phyloP scores from a whole-genome alignment of 2,329 filamentous ascomycete genomes.

The Fusarium chlamydosporum region DNA sequence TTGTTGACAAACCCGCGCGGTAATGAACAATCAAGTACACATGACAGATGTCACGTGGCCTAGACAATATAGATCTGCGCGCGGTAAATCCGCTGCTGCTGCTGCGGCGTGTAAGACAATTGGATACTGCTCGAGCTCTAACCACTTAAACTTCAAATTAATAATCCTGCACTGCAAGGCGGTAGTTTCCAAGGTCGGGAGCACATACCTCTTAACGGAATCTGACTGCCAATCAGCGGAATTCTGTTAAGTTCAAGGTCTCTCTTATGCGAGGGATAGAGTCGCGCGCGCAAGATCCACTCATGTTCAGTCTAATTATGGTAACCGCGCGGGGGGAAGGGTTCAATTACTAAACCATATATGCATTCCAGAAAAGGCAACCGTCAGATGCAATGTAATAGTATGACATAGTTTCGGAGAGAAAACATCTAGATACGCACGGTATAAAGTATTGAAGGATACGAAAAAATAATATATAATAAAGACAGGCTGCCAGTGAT shows the following conservation, averaged over 20 bases:
- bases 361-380: not conserved
- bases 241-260: constrained; percentile 5
- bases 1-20: not conserved
- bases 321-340: constrained; percentile 8
- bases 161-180: not conserved
- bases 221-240: rapidly evolving
- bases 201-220: not conserved
- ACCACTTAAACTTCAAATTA: not conserved
- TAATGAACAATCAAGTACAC: not conserved
- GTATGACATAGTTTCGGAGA: not conserved
- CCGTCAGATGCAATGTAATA: not conserved
- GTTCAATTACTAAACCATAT: not conserved
- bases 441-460: not conserved
- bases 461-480: constrained; percentile 7
- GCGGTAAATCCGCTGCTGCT: constrained; percentile 9
- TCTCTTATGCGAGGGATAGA: not conserved
- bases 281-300: constrained; percentile 6
- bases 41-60: not conserved
- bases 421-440: not conserved
- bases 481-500: not conserved
- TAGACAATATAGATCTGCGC: not conserved
- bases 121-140: not conserved
- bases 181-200: not conserved
- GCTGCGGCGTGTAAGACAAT: constrained; percentile 7
- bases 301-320: not conserved